Conservation (phyloP, 495 filamentous ascomycete species). For the Aspergillus cristatus region DNA sequence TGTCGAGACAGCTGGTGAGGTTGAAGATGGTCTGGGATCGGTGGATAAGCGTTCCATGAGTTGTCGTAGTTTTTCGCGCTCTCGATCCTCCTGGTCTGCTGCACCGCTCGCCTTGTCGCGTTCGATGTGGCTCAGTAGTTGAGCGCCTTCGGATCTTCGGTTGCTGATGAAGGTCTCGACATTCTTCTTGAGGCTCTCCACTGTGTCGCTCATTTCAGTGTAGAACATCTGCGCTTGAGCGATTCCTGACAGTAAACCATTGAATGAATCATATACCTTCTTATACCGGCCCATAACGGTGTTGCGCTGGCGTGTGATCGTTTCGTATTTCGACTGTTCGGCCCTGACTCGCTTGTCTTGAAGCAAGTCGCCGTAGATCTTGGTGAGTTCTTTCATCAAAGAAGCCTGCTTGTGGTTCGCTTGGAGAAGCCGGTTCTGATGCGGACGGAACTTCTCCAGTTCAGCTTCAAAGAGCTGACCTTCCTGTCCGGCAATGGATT, state of each 20-base stretch:
- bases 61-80: conserved; percentile 74
- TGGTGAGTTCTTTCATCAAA: conserved; percentile 90
- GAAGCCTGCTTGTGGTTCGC: conserved; percentile 89
- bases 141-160: conserved; percentile 80
- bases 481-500: conserved; percentile 75
- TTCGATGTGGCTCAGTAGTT: conserved; percentile 82
- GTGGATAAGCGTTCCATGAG: conserved; percentile 95
- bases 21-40: conserved; percentile 44
- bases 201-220: conserved; percentile 88
- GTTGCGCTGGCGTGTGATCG: conserved; percentile 71
- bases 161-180: conserved; percentile 96
- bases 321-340: conserved; percentile 91
- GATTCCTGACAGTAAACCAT: conserved; percentile 80
- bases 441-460: conserved; percentile 90
- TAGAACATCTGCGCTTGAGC: conserved; percentile 87
- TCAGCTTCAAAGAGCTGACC: conserved; percentile 85
- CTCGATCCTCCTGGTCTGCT: conserved; percentile 68
- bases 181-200: conserved; percentile 91
- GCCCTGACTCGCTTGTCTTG: conserved; percentile 91
- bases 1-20: conserved; percentile 29
- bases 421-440: conserved; percentile 83
- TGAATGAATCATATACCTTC: conserved; percentile 84
- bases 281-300: conserved; percentile 81
- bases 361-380: conserved; percentile 75
- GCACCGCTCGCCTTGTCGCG: conserved; percentile 58